These are phyloP conservation scores for Solanum virginianum DNA, from an alignment of 257 asterid species.

Conservation along the genomic window DNA sequence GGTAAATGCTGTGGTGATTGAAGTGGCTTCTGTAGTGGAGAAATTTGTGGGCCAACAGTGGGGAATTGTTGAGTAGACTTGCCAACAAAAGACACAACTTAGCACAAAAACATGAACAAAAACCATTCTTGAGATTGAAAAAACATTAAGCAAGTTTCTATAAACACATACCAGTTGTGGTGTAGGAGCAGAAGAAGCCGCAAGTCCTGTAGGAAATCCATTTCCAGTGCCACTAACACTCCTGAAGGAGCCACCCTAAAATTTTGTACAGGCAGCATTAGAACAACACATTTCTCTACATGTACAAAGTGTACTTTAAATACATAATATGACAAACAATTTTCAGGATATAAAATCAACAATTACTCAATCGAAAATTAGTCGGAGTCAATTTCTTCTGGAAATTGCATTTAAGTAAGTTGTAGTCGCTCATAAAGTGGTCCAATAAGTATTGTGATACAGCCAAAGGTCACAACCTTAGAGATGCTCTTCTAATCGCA, in stretches of 20 bases:
- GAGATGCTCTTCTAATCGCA: not conserved
- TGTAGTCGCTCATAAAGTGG: not conserved
- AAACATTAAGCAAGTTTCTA: not conserved
- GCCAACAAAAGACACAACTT: not conserved
- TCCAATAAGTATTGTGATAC: not conserved
- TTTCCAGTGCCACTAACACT: slow-evolving; percentile 29
- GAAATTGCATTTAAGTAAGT: not conserved
- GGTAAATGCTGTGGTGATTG: slow-evolving; percentile 43
- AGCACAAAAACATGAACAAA: not conserved
- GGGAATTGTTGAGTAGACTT: slow-evolving; percentile 2
- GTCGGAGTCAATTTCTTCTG: not conserved
- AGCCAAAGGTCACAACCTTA: not conserved
- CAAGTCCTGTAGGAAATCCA: slow-evolving; percentile 26
- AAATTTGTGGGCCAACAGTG: slow-evolving; percentile 25
- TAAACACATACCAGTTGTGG: slow-evolving; percentile 24
- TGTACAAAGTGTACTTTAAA: not conserved
- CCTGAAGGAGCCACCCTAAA: slow-evolving; percentile 28
- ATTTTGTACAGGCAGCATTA: slow-evolving; percentile 4
- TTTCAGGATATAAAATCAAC: not conserved
- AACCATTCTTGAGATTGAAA: not conserved
- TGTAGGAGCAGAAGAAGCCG: slow-evolving; percentile 32
- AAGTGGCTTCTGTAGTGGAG: slow-evolving; percentile 48
- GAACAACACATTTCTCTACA: not conserved
- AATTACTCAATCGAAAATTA: not conserved
- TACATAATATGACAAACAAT: not conserved